A percentile compares a stretch with the other conserved stretches of the same genome.
These are phyloP conservation scores for Cyathus striatus DNA, from an alignment of 768 basidiomycete species.

Conservation along the genomic window DNA sequence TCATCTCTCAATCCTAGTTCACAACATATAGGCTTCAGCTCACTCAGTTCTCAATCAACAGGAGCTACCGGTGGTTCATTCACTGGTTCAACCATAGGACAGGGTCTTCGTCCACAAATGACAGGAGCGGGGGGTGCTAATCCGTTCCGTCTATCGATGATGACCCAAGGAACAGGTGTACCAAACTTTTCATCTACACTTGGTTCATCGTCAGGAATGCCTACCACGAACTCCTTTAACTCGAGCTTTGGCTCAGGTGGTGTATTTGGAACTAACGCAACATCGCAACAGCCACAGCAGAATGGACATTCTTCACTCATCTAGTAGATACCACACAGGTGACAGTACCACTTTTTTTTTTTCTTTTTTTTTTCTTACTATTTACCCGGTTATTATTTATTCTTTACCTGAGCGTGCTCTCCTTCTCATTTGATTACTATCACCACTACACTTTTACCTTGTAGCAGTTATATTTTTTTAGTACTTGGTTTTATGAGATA, in stretches of 20 bases:
- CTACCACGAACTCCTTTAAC: neutral
- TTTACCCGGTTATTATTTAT: neutral
- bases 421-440: slow-evolving; percentile 8
- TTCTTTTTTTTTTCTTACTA: neutral
- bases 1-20: slow-evolving; percentile 5
- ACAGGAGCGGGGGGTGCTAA: slow-evolving; percentile 60
- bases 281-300: neutral
- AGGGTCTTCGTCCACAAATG: slow-evolving; percentile 55
- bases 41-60: slow-evolving; percentile 35
- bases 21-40: slow-evolving; percentile 15
- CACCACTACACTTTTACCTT: slow-evolving; percentile 12
- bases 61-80: slow-evolving; percentile 35
- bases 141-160: slow-evolving; percentile 65
- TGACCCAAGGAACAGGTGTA: slow-evolving; percentile 2
- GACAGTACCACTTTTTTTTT: neutral
- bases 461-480: slow-evolving; percentile 10
- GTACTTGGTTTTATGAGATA: too few relatives aligned
- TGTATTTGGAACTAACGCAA: neutral
- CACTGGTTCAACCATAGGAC: slow-evolving; percentile 33
- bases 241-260: neutral
- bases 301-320: neutral
- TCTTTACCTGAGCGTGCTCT: neutral
- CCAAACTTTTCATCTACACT: slow-evolving; percentile 5
- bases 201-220: neutral
- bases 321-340: slow-evolving; percentile 3